Percentiles rank a stretch among this genome's conserved stretches.
Evolutionary conservation across 2,329 filamentous ascomycete genomes (phyloP).

Genomic region (Metarhizium brunneum): DNA sequence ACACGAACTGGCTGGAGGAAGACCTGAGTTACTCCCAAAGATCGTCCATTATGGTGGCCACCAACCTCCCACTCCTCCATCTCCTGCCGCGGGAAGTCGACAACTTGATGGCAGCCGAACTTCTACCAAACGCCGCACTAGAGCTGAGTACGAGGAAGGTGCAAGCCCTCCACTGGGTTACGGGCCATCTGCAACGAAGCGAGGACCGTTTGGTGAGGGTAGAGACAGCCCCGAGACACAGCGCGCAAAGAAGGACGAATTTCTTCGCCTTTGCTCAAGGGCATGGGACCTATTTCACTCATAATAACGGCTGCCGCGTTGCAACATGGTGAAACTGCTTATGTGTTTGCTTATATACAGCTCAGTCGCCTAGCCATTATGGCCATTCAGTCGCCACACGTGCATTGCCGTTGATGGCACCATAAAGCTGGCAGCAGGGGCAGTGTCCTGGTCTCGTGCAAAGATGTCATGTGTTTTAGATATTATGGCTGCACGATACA

Average conservation of each 20-base stretch:
- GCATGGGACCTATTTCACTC: slow-evolving; percentile 98
- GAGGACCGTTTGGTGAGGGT: slow-evolving; percentile 70
- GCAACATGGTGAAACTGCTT: background rate
- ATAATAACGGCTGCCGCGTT: slow-evolving; percentile 31
- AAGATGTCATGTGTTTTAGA: too few species aligned
- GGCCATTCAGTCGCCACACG: background rate
- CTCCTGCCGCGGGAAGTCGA: slow-evolving; percentile 51
- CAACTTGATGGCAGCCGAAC: slow-evolving; percentile 44
- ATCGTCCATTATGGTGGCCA: slow-evolving; percentile 93
- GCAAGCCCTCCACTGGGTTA: slow-evolving; percentile 75
- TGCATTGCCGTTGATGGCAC: background rate
- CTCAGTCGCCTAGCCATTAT: background rate
- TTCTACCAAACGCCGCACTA: slow-evolving; percentile 61
- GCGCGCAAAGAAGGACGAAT: slow-evolving; percentile 84
- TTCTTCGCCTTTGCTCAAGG: slow-evolving; percentile 73
- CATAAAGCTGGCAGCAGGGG: background rate
- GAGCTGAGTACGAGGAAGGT: slow-evolving; percentile 91
- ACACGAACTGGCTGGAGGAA: slow-evolving; percentile 79
- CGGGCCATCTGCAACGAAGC: slow-evolving; percentile 51
- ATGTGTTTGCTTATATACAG: background rate
- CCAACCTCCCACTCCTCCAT: slow-evolving; percentile 86
- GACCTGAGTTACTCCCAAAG: slow-evolving; percentile 84
- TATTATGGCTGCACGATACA: background rate
- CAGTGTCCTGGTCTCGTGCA: too few species aligned
- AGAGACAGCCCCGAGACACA: slow-evolving; percentile 77